Base-by-base conservation (phyloP, 2,329 filamentous ascomycete species). In the Shiraia sp. region DNA sequence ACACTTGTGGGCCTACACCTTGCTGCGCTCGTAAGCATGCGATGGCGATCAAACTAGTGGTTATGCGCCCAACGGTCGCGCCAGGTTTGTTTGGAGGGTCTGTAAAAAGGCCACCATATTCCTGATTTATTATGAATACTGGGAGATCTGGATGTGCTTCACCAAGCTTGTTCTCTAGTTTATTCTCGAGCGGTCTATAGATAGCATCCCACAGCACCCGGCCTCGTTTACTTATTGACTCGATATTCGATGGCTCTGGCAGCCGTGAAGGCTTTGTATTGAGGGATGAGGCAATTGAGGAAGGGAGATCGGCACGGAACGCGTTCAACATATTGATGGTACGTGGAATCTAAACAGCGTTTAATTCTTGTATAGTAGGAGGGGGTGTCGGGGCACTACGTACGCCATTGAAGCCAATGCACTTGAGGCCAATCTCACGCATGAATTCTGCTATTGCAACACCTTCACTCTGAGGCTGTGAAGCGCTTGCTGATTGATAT, bases 311-410 rank as follows among this genome's bases (percentile, higher is more conserved):
- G 27, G 77, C 74, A 57, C 79, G 77, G 75, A 91, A 90, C 16
- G 83, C 83, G 57, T 83, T 85, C 2, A 95, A 82, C 57, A 81
- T 85, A 76, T 93, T 93, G 74, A 93, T 93, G 17, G 85, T 86
- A 52, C 89, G 85, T 2, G 89, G 88, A 55, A 93, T 88, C 70
- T 80, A 14, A 87, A 87, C 51, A 90, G 86, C 68, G 77, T 26
- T 25, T 7, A 47, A 33, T 8, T 10, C 16, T 12, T 28, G 34
- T 16, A 22, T 8, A 12, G 13, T n/a, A 22, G 4, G 12, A 2
- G 10, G 0, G 23, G n/a, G 17, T 6, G 9, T 10, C 10, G 10
- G 13, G 10, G 22, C 12, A 15, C 14, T 33, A 36, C 60, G 7
- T 49, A 64, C 75, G 51, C 86, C 86, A 72, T 89, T 89, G 77